Evolutionary conservation across 2,329 filamentous ascomycete species (phyloP), one percentile per base, ranked within the genome.

Genomic region (Penicillium olsonii): DNA sequence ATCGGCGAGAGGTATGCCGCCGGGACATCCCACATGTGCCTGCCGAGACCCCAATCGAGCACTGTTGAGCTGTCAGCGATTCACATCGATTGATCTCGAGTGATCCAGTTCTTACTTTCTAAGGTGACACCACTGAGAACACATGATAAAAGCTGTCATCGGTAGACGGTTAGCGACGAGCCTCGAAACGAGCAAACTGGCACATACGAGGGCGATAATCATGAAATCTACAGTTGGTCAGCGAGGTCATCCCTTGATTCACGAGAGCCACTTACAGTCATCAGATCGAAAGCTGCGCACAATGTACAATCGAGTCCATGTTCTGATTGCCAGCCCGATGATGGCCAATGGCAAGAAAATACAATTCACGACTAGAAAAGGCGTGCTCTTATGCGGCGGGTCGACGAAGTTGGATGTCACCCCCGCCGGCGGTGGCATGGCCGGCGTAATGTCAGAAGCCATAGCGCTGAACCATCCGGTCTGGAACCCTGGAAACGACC

Each of bases 11-110:
- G 31, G 11, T 52, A 20, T 9, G 15, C 29, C 12, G 55, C 9
- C 5, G 55, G 57, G 2, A 65, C 57, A 56, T 66, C 58, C 64
- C 64, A 66, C 57, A 65, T 62, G 42, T 66, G 64, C 20, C 52
- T 59, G 17, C 55, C 61, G 4, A 66, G 53, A 15, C 64, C 64
- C 48, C 54, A 65, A 26, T 65, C 57, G 10, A 64, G 54, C 63
- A 60, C 59, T 64, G n/a, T 24, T 37, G 15, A 24, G 12, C 40
- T 15, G 8, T 29, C 19, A 19, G n/a, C n/a, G 19, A 12, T 19
- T 22, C 9, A n/a, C 8, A 12, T 2, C 9, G 2, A 9, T 4
- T 14, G 15, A 8, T 15, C 7, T 11, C 5, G 18, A 31, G 29
- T n/a, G 12, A 31, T n/a, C 15, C 3, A 11, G 9, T 22, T 50